These are phyloP conservation scores for Bidens hawaiensis DNA, from an alignment of 140 eudicot genomes.

Conservation along the genomic window DNA sequence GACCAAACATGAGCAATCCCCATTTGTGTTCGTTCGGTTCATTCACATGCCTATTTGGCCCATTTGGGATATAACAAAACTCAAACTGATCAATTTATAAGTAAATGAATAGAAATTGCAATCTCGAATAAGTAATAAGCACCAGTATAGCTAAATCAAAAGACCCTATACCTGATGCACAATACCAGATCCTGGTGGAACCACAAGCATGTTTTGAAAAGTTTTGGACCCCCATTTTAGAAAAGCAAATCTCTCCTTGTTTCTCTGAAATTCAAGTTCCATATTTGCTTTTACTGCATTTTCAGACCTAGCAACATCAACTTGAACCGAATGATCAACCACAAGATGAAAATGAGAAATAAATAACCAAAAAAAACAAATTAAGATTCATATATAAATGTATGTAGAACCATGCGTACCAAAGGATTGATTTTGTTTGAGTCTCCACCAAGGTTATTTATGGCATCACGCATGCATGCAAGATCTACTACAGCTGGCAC, in stretches of 20 bases:
- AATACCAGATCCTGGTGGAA: slow-evolving; percentile 99
- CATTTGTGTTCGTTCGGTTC: too few relatives aligned
- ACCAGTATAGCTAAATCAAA: background rate
- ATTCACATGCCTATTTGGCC: too few relatives aligned
- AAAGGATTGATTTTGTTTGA: slow-evolving; percentile 91
- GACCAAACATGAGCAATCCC: too few relatives aligned
- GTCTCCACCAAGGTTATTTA: slow-evolving; percentile 90
- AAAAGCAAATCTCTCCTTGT: slow-evolving; percentile 93
- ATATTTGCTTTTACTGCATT: slow-evolving; percentile 95
- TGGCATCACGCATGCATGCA: slow-evolving; percentile 99
- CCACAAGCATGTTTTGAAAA: slow-evolving; percentile 97
- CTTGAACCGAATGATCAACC: slow-evolving; percentile 96
- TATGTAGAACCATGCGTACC: slow-evolving; percentile 40
- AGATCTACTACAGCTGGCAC: slow-evolving; percentile 99
- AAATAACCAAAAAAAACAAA: background rate
- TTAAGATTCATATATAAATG: background rate
- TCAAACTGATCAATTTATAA: background rate
- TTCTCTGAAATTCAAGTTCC: slow-evolving; percentile 94
- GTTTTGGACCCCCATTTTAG: slow-evolving; percentile 98
- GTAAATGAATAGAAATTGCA: background rate
- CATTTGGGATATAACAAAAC: background rate
- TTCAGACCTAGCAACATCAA: slow-evolving; percentile 90
- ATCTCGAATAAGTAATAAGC: background rate
- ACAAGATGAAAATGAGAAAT: slow-evolving; percentile 46
- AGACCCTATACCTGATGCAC: slow-evolving; percentile 78